Base-by-base conservation (phyloP, 2,329 filamentous ascomycete genomes). In the Akanthomyces dipterigenus region DNA sequence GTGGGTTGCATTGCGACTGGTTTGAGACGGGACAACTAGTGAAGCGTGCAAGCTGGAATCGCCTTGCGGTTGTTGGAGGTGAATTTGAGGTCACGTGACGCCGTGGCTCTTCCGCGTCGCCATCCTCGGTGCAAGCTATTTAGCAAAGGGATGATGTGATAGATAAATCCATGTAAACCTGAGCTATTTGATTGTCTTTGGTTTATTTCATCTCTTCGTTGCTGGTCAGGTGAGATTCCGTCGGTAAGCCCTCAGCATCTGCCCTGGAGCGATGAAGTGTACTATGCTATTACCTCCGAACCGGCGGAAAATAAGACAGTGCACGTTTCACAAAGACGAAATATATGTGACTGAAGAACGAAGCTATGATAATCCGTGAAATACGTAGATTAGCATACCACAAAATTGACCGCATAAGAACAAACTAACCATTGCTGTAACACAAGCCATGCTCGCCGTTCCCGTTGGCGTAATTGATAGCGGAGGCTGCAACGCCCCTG, bases 1-100 rank as follows among this genome's bases (percentile, higher is more conserved):
- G 89, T 90, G 65, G 87, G 82, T 73, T 87, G 82, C 89, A 92
- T 92, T 70, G 68, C 77, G 58, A 64, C 65, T 67, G 60, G 12
- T 31, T 58, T 50, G 31, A 16, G 28, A 24, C 31, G 60, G 49
- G 12, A 28, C 9, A 26, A 31, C 42, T 31, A 50, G 40, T 53
- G 57, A 54, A n/a, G 38, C 28, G 18, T 26, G 40, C 24, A 46
- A 28, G 40, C 22, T 60, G 24, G 50, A n/a, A 26, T 48, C 20
- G 6, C 42, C 46, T 49, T 51, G 24, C 24, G 46, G 24, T 20
- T 16, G 28, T 18, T 60, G 26, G 16, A 11, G 26, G 20, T 11
- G 5, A 8, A 22, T 3, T 62, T 9, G 18, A 42, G 24, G 3
- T 62, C 60, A 62, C 60, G 60, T 62, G 60, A 56, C 24, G 40